A percentile compares a stretch with the other conserved stretches of the same genome.
Conservation (phyloP, 1,284 basidiomycete species). For the Fomitiporia mediterranea region DNA sequence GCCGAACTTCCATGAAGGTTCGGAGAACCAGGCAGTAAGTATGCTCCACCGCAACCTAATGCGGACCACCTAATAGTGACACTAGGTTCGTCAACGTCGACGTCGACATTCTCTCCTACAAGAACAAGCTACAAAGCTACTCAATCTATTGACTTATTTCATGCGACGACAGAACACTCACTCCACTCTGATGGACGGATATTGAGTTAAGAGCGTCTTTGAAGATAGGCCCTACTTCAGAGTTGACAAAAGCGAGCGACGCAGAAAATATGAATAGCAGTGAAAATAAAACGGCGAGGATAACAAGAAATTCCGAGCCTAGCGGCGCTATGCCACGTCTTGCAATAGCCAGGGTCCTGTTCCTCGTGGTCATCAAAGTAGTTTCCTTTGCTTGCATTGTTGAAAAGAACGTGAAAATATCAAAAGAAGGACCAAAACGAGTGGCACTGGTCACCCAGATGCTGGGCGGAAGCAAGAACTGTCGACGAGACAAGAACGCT, state of each 20-base stretch:
- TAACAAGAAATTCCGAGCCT: slow-evolving; percentile 37
- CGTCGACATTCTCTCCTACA: slow-evolving; percentile 51
- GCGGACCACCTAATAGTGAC: slow-evolving; percentile 54
- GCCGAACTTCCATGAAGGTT: slow-evolving; percentile 41
- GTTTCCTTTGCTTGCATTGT: background rate
- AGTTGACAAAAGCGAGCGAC: slow-evolving; percentile 46
- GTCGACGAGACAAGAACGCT: background rate
- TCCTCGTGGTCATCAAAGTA: background rate
- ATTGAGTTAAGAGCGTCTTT: slow-evolving; percentile 35
- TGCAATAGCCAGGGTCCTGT: background rate
- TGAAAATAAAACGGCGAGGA: slow-evolving; percentile 37
- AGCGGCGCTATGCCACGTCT: slow-evolving; percentile 31
- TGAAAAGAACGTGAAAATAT: background rate
- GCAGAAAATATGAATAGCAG: slow-evolving; percentile 45
- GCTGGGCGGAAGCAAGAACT: background rate
- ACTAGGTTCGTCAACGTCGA: slow-evolving; percentile 54
- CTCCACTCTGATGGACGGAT: background rate
- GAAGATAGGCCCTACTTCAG: slow-evolving; percentile 39
- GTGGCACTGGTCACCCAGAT: background rate
- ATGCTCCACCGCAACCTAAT: slow-evolving; percentile 45
- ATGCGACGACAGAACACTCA: background rate
- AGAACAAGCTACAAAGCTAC: slow-evolving; percentile 40
- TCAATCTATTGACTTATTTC: background rate
- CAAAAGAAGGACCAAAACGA: background rate
- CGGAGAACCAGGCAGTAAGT: slow-evolving; percentile 44